phyloP scores from a whole-genome alignment of 495 filamentous ascomycete genomes.

The Bryoglossum gracile region DNA sequence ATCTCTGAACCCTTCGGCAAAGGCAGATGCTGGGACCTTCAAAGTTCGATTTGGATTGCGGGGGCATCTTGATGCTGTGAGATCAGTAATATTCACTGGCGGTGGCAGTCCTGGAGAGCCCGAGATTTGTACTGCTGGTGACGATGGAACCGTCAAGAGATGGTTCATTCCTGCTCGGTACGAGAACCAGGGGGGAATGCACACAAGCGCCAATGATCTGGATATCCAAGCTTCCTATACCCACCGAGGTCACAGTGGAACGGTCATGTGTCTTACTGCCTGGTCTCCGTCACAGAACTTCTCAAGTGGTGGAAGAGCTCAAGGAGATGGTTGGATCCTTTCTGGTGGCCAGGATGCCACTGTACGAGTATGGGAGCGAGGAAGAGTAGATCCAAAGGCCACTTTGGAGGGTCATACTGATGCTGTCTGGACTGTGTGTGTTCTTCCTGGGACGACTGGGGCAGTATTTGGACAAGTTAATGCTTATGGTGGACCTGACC shows the following conservation, averaged over 20 bases:
- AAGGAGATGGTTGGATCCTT: conserved; percentile 95
- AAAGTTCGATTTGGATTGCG: conserved; percentile 88
- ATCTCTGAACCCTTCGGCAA: conserved; percentile 38
- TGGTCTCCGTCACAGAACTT: conserved; percentile 80
- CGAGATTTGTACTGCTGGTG: conserved; percentile 92
- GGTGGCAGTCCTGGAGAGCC: conserved; percentile 91
- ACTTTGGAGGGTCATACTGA: conserved; percentile 93
- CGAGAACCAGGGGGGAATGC: conserved; percentile 49
- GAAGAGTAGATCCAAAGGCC: conserved; percentile 88
- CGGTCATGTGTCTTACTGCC: conserved; percentile 81
- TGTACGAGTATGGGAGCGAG: conserved; percentile 89
- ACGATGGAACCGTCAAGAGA: conserved; percentile 90
- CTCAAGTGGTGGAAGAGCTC: conserved; percentile 74
- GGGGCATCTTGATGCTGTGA: conserved; percentile 88
- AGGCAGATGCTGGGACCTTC: conserved; percentile 63
- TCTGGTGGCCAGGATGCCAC: conserved; percentile 93
- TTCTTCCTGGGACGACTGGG: conserved; percentile 77
- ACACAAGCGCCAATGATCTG: conserved; percentile 57
- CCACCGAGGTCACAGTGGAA: conserved; percentile 82
- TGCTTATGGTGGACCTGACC: conserved; percentile 67
- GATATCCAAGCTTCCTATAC: conserved; percentile 92
- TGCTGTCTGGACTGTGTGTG: conserved; percentile 91
- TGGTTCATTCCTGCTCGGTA: conserved; percentile 87
- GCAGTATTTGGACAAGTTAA: conserved; percentile 65
- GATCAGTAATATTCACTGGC: conserved; percentile 91